Conservation (phyloP, 176 grass and related monocot species). For the Juncus effusus region DNA sequence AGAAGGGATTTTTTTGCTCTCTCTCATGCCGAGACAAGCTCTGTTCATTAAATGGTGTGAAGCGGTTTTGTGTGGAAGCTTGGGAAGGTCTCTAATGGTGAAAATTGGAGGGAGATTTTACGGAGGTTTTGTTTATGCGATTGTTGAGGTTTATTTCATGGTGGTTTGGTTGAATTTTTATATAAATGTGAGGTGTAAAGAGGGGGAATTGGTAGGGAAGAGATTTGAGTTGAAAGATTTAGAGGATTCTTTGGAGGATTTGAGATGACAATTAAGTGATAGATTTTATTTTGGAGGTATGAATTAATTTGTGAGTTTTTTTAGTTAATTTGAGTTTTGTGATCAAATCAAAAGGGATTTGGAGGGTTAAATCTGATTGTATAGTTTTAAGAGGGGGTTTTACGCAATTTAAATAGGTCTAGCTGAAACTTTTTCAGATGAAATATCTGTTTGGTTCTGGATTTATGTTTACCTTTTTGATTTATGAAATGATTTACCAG, state of each 20-base stretch:
- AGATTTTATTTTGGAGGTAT: constrained; percentile 30
- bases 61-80: constrained; percentile 68
- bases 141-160: constrained; percentile 84
- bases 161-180: constrained; percentile 91
- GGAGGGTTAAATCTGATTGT: constrained; percentile 6
- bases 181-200: constrained; percentile 63
- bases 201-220: constrained; percentile 48
- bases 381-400: constrained; percentile 14
- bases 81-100: constrained; percentile 52
- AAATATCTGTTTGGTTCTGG: too few species aligned
- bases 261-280: constrained; percentile 34
- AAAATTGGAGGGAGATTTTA: constrained; percentile 59
- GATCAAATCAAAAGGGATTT: constrained; percentile 1
- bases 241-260: constrained; percentile 57
- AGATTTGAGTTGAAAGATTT: constrained; percentile 71
- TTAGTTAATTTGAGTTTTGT: constrained; percentile 13
- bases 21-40: constrained; percentile 67
- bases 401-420: too few species aligned
- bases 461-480: too few species aligned
- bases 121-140: constrained; percentile 52
- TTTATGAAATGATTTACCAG: too few species aligned
- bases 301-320: not conserved
- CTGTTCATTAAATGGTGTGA: constrained; percentile 79
- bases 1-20: constrained; percentile 79
- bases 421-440: too few species aligned